Percentiles rank a stretch among this genome's conserved stretches.
phyloP scores from a whole-genome alignment of 192 early-diverging fungal genomes.

The Chytriomyces sp. region DNA sequence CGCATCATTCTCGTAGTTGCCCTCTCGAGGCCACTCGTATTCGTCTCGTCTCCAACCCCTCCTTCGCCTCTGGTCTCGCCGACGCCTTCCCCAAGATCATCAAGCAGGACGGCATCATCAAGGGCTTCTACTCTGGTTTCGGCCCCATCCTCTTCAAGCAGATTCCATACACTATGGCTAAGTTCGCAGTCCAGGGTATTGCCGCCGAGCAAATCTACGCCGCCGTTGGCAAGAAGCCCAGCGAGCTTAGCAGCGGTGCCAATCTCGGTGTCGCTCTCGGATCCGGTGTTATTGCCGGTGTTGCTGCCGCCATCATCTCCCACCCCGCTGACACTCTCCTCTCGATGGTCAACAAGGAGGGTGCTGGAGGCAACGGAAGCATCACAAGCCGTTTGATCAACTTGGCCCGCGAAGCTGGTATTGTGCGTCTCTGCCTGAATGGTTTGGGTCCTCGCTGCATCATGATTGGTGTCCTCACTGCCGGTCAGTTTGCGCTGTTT shows the following conservation, averaged over 20 bases:
- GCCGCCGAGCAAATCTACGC: constrained; percentile 56
- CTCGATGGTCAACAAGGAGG: constrained; percentile 51
- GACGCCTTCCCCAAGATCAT: constrained; percentile 62
- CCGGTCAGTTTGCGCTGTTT: constrained; percentile 45
- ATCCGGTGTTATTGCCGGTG: constrained; percentile 86
- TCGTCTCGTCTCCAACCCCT: constrained; percentile 70
- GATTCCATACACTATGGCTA: constrained; percentile 80
- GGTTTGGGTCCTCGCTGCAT: constrained; percentile 84
- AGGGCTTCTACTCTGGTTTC: constrained; percentile 78
- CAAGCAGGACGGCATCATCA: constrained; percentile 64
- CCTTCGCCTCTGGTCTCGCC: constrained; percentile 63
- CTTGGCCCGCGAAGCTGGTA: constrained; percentile 45
- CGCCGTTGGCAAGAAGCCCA: constrained; percentile 43
- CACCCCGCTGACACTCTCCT: constrained; percentile 85
- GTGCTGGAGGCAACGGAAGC: constrained; percentile 44
- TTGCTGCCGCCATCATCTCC: constrained; percentile 86
- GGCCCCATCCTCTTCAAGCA: constrained; percentile 77
- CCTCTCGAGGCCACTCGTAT: constrained; percentile 77
- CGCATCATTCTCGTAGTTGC: too few relatives aligned
- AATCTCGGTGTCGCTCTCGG: constrained; percentile 68
- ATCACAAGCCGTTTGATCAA: constrained; percentile 31
- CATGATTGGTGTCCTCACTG: constrained; percentile 92
- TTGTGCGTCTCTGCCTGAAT: constrained; percentile 62
- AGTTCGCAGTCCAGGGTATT: constrained; percentile 71
- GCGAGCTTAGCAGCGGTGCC: constrained; percentile 43